Percentiles rank a stretch among this genome's conserved stretches.
Conservation (phyloP, 2,329 filamentous ascomycete species). For the Cladosporium sp. region DNA sequence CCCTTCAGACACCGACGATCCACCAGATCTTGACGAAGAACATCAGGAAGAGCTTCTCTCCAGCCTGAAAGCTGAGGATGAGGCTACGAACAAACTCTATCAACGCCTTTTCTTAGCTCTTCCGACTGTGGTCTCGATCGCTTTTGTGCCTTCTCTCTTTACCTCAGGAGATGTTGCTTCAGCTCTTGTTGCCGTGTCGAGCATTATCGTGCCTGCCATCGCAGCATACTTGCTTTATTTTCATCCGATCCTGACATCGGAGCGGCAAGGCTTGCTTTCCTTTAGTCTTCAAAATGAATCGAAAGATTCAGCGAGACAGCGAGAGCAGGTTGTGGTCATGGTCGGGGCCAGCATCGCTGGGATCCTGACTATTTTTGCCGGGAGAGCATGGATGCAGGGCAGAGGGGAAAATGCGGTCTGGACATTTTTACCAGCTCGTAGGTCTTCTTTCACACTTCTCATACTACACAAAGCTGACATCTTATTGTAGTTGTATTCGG, state of each 20-base stretch:
- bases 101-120: constrained; percentile 50
- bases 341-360: constrained; percentile 50
- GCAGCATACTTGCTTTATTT: constrained; percentile 54
- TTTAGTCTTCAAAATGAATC: neutral
- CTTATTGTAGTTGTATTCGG: constrained; percentile 46
- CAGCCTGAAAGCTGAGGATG: constrained; percentile 49
- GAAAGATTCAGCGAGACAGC: too few relatives aligned
- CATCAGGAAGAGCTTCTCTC: constrained; percentile 59
- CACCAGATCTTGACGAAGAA: constrained; percentile 68
- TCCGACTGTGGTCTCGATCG: constrained; percentile 50
- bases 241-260: constrained; percentile 43
- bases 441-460: neutral
- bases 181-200: constrained; percentile 48
- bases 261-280: constrained; percentile 31
- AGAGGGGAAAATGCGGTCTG: constrained; percentile 23
- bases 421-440: constrained; percentile 35
- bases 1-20: constrained; percentile 47
- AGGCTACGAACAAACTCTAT: constrained; percentile 29
- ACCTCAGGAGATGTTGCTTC: constrained; percentile 30
- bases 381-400: constrained; percentile 23
- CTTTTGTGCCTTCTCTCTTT: constrained; percentile 49
- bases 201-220: constrained; percentile 46
- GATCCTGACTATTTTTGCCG: constrained; percentile 39
- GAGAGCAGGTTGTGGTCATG: constrained; percentile 45
- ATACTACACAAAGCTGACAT: neutral